Conservation (phyloP, 352 stramenopile genomes). For the Saprolegnia parasitica region DNA sequence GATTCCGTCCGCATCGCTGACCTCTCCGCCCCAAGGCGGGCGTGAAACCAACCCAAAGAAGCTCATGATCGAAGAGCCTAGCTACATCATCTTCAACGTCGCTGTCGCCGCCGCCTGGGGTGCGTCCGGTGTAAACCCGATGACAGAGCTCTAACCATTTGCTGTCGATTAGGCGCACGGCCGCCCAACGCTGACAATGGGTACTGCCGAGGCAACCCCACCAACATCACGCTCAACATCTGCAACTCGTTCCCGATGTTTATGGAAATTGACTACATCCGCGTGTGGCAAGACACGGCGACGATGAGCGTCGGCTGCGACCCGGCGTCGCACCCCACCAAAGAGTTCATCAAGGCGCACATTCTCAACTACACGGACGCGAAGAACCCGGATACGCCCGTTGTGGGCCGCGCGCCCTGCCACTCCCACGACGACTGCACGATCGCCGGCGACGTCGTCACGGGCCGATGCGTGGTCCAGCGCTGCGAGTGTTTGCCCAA, state of each 20-base stretch:
- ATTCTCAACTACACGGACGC: slow-evolving; percentile 45
- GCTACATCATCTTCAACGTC: slow-evolving; percentile 93
- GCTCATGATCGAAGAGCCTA: slow-evolving; percentile 80
- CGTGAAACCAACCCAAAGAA: slow-evolving; percentile 39
- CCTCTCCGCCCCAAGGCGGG: slow-evolving; percentile 32
- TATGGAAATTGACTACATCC: slow-evolving; percentile 37
- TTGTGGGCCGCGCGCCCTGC: slow-evolving; percentile 44
- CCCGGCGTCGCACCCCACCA: slow-evolving; percentile 45
- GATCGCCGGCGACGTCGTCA: slow-evolving; percentile 40
- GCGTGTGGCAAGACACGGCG: slow-evolving; percentile 16
- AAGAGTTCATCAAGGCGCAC: slow-evolving; percentile 48
- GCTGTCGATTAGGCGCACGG: slow-evolving; percentile 34
- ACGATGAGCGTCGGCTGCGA: slow-evolving; percentile 53
- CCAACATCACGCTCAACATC: slow-evolving; percentile 38
- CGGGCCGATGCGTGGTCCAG: slow-evolving; percentile 47
- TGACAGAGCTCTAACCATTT: background rate
- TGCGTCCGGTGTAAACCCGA: slow-evolving; percentile 45
- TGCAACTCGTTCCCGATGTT: slow-evolving; percentile 42
- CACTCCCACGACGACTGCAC: slow-evolving; percentile 43
- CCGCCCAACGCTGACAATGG: slow-evolving; percentile 44
- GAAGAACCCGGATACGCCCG: slow-evolving; percentile 42
- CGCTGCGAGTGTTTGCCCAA: slow-evolving; percentile 49
- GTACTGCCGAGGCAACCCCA: slow-evolving; percentile 51
- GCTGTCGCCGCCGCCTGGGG: slow-evolving; percentile 87
- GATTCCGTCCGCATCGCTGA: slow-evolving; percentile 50